Conservation (phyloP, 2,329 filamentous ascomycete genomes). For the Cytospora mali region DNA sequence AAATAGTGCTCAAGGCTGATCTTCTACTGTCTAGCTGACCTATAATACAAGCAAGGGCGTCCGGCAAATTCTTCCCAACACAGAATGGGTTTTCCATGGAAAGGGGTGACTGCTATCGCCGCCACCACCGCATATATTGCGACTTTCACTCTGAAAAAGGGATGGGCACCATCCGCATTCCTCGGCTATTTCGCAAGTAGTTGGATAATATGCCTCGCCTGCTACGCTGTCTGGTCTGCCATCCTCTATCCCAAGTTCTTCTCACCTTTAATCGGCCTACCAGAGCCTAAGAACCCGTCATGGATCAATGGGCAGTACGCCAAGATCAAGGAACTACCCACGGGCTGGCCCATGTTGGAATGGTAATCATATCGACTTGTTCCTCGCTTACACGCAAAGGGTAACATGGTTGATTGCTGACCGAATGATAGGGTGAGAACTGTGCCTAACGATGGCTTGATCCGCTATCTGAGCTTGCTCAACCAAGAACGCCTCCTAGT, state of each 20-base stretch:
- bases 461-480: constrained; percentile 65
- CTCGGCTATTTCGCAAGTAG: constrained; percentile 38
- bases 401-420: constrained; percentile 29
- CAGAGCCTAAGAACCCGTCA: constrained; percentile 46
- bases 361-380: constrained; percentile 44
- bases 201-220: constrained; percentile 41
- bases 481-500: constrained; percentile 66
- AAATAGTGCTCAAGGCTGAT: neutral
- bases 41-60: neutral
- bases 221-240: constrained; percentile 45
- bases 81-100: constrained; percentile 35
- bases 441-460: constrained; percentile 68
- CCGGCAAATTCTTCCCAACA: neutral
- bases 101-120: constrained; percentile 35
- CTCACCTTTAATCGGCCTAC: constrained; percentile 53
- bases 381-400: neutral
- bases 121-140: constrained; percentile 38
- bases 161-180: constrained; percentile 40
- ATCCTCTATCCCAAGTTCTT: constrained; percentile 53
- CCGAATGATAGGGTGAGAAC: constrained; percentile 53
- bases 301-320: constrained; percentile 53
- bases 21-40: neutral
- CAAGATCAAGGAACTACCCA: constrained; percentile 43
- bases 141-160: constrained; percentile 33
- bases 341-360: constrained; percentile 48